Evolutionary conservation across 2,329 filamentous ascomycete species (phyloP).

Genomic region (Apiospora malaysiana): DNA sequence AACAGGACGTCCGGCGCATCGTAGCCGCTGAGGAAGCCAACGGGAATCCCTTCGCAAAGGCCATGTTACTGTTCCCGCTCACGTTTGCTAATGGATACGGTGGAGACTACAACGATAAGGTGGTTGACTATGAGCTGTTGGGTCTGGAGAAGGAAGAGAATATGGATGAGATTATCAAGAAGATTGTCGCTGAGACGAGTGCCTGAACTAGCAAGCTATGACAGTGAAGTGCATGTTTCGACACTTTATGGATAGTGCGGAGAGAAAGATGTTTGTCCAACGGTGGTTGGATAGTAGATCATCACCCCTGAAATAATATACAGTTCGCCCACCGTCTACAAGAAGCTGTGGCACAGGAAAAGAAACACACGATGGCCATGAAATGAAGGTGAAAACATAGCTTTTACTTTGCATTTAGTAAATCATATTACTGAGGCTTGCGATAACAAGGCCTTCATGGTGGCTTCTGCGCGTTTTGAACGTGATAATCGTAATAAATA

Average conservation of each 20-base stretch:
- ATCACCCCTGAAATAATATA: not conserved
- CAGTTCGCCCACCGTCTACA: not conserved
- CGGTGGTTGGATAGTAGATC: not conserved
- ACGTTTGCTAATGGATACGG: constrained; percentile 40
- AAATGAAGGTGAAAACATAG: not conserved
- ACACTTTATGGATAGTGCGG: too few relatives aligned
- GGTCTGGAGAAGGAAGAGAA: constrained; percentile 36
- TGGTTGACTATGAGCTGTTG: constrained; percentile 35
- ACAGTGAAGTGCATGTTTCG: too few relatives aligned
- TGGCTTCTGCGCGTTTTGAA: not conserved
- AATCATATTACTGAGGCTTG: not conserved
- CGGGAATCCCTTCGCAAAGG: constrained; percentile 27
- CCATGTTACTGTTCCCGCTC: constrained; percentile 34
- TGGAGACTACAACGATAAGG: constrained; percentile 40
- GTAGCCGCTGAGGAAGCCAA: constrained; percentile 26
- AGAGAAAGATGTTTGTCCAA: not conserved
- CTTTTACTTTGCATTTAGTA: not conserved
- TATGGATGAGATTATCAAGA: constrained; percentile 36
- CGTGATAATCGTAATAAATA: constrained; percentile 6
- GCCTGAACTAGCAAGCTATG: not conserved
- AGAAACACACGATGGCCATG: not conserved
- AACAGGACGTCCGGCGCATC: constrained; percentile 27
- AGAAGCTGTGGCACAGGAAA: too few relatives aligned
- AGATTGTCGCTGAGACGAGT: constrained; percentile 21
- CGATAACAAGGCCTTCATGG: not conserved